A percentile compares a stretch with the other conserved stretches of the same genome.
Conservation (phyloP, 805 yeast genomes). For the Candida taoyuanica region DNA sequence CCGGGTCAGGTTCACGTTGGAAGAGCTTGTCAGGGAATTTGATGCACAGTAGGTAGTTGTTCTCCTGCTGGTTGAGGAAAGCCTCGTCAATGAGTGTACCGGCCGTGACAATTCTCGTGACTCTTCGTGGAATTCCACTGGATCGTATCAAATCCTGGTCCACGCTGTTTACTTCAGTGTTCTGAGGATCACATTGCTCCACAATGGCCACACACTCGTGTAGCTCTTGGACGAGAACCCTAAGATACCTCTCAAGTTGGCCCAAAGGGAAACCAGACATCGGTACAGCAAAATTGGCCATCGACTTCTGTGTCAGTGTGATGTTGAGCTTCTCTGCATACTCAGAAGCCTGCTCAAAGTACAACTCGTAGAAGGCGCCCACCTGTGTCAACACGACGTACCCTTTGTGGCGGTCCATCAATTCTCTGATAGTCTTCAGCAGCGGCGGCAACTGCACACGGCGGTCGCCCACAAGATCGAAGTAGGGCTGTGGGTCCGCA, state of each 20-base stretch:
- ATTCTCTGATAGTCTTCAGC: conserved; percentile 31
- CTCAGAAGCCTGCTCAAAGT: conserved; percentile 80
- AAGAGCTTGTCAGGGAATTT: conserved; percentile 50
- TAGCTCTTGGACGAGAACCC: conserved; percentile 63
- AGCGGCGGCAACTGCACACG: conserved; percentile 31
- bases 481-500: background rate
- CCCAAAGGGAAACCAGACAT: conserved; percentile 90
- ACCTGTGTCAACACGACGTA: conserved; percentile 73
- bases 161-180: conserved; percentile 27
- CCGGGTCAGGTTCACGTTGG: conserved; percentile 32
- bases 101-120: conserved; percentile 80
- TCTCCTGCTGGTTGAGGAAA: conserved; percentile 65
- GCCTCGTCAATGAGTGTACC: conserved; percentile 90
- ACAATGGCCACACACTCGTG: conserved; percentile 74
- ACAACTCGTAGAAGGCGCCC: conserved; percentile 83
- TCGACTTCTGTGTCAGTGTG: conserved; percentile 56
- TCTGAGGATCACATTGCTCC: conserved; percentile 49
- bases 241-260: conserved; percentile 68
- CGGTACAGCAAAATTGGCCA: conserved; percentile 45
- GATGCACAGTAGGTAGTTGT: conserved; percentile 66
- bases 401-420: conserved; percentile 43
- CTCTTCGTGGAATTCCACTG: conserved; percentile 53
- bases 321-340: conserved; percentile 69
- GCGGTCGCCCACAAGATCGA: background rate
- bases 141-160: conserved; percentile 3